Evolutionary conservation across 2,329 filamentous ascomycete species (phyloP), one percentile per base, ranked within the genome.

Genomic region (Scleromitrula shiraiana): DNA sequence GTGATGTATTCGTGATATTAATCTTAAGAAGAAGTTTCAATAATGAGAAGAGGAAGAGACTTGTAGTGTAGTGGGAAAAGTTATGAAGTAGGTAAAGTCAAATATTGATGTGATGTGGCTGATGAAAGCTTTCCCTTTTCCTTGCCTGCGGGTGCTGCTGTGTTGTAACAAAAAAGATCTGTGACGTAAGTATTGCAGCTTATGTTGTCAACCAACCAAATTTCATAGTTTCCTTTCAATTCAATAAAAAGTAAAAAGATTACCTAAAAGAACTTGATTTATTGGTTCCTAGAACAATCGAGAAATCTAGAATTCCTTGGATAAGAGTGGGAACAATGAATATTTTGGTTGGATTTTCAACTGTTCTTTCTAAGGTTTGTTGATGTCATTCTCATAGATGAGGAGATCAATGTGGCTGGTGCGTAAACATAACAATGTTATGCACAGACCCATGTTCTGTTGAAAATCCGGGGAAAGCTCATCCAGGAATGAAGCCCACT

Each of bases 311-410:
- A 46, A 39, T 40, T 30, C 9, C 7, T 7, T 32, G 27, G 24
- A 38, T 38, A 46, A 46, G 37, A 46, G 43, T 46, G 38, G 43
- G 43, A 46, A 39, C 20, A 24, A 27, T 27, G 10, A 17, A 33
- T 9, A 17, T 15, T 32, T 32, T 36, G 33, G 37, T 39, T 32
- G 41, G 43, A 46, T n/a, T 15, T 32, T n/a, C 15, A 15, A 32
- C 15, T 32, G 14, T 15, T n/a, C 29, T n/a, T 32, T 32, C 29
- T 32, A 32, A 12, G 15, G n/a, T 12, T 32, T 15, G 29, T 32
- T 32, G 29, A 32, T 32, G n/a, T n/a, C n/a, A n/a, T n/a, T n/a
- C n/a, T n/a, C n/a, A n/a, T n/a, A n/a, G n/a, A n/a, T n/a, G n/a
- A n/a, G n/a, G n/a, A n/a, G n/a, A n/a, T n/a, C n/a, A n/a, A 32